A percentile compares a stretch with the other conserved stretches of the same genome.
Evolutionary conservation across 768 basidiomycete genomes (phyloP).

Genomic region (Hebeloma cylindrosporum): DNA sequence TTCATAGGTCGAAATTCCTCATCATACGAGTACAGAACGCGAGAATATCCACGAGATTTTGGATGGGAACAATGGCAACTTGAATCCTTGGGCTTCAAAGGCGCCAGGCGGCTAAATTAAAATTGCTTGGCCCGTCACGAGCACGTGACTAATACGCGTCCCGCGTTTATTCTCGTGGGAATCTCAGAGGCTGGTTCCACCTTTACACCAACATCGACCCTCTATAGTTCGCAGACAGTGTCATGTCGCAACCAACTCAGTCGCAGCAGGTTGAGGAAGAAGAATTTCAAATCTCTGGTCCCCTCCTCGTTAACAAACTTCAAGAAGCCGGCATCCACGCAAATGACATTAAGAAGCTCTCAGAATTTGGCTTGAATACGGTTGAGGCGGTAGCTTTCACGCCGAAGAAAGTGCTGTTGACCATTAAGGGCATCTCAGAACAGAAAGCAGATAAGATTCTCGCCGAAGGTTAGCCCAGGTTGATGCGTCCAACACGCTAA

Average conservation of each 20-base stretch:
- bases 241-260: constrained; percentile 61
- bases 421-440: constrained; percentile 96
- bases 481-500: neutral
- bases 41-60: too few relatives aligned
- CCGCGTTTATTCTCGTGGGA: constrained; percentile 30
- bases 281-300: constrained; percentile 65
- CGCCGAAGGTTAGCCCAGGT: constrained; percentile 68
- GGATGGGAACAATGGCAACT: too few relatives aligned
- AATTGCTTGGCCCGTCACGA: too few relatives aligned
- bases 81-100: neutral
- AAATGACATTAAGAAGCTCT: constrained; percentile 93
- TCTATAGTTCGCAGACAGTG: neutral
- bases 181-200: constrained; percentile 3
- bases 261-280: constrained; percentile 48
- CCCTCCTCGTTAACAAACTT: constrained; percentile 79
- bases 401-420: constrained; percentile 86
- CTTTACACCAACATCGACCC: constrained; percentile 1
- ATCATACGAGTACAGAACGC: too few relatives aligned
- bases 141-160: constrained; percentile 31
- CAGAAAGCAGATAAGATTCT: constrained; percentile 97
- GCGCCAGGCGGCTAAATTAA: neutral
- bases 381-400: constrained; percentile 96
- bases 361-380: constrained; percentile 89
- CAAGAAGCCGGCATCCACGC: constrained; percentile 87
- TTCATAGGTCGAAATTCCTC: too few relatives aligned